Evolutionary conservation across 129 eudicot genomes (phyloP).

Genomic region (Sambucus nigra): DNA sequence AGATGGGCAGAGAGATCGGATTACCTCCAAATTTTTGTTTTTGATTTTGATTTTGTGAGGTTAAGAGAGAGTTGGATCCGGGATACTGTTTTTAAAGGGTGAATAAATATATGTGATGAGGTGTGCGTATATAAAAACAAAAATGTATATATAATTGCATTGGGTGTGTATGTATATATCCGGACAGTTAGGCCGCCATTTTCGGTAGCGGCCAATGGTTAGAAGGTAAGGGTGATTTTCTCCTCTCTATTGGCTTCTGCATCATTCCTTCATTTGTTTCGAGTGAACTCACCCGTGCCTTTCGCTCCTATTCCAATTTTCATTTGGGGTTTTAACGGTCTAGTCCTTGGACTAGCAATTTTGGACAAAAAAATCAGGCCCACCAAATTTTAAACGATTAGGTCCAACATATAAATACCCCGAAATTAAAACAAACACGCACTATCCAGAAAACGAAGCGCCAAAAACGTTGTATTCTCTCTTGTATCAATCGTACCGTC

Average conservation of each 20-base stretch:
- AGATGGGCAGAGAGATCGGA: slow-evolving; percentile 19
- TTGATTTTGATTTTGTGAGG: no score
- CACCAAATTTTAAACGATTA: no score
- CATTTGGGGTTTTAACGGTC: no score
- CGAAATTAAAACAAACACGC: no score
- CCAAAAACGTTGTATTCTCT: no score
- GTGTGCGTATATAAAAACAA: not conserved
- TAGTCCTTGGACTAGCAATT: no score
- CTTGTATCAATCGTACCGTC: no score
- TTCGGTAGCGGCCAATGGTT: slow-evolving; percentile 2
- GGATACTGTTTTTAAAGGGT: slow-evolving; percentile 3
- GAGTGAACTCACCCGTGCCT: not conserved
- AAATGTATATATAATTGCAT: not conserved
- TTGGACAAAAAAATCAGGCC: no score
- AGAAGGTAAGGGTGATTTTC: slow-evolving; percentile 10
- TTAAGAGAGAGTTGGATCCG: slow-evolving; percentile 15
- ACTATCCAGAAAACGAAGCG: no score
- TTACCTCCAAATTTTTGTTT: slow-evolving; percentile 29
- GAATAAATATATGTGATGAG: not conserved
- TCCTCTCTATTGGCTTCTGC: slow-evolving; percentile 10
- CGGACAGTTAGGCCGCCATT: slow-evolving; percentile 20
- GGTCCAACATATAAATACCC: no score
- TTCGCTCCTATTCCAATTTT: not conserved
- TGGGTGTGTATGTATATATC: no score
- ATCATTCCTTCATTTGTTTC: not conserved